Evolutionary conservation across 768 basidiomycete species (phyloP).

Genomic region (Macrolepiota fuliginosa): DNA sequence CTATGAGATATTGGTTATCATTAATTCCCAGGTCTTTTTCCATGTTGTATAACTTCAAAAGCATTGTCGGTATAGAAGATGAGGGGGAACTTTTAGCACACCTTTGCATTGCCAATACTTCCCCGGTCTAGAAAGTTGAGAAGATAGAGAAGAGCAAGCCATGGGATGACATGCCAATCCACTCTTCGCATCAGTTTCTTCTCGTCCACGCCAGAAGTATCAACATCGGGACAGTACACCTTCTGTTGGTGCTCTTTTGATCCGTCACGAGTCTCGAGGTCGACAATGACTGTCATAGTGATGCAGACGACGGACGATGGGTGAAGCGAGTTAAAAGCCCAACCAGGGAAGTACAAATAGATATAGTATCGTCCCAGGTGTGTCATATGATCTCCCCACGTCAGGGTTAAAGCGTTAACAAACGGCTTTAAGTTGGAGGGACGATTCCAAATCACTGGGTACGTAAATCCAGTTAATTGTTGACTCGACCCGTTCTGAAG

Average conservation of each 20-base stretch:
- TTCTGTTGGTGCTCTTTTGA: conserved; percentile 16
- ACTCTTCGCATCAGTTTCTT: conserved; percentile 55
- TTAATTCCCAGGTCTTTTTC: conserved; percentile 54
- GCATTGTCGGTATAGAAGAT: background rate
- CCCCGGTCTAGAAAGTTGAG: conserved; percentile 67
- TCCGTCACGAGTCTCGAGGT: background rate
- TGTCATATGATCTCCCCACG: conserved; percentile 4
- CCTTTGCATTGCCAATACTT: conserved; percentile 77
- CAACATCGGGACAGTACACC: conserved; percentile 49
- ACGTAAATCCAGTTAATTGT: conserved; percentile 6
- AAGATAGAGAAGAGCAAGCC: conserved; percentile 71
- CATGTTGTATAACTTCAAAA: conserved; percentile 53
- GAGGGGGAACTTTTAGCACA: conserved; percentile 22
- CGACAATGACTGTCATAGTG: background rate
- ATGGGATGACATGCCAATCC: conserved; percentile 70
- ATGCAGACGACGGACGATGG: background rate
- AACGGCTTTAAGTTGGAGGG: conserved; percentile 1
- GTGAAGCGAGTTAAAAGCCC: too few species aligned
- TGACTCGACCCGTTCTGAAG: too few species aligned
- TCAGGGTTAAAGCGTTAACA: background rate
- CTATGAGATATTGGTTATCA: conserved; percentile 65
- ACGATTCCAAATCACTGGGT: background rate
- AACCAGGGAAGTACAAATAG: background rate
- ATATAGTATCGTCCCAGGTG: background rate
- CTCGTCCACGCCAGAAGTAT: conserved; percentile 53